Evolutionary conservation across 352 stramenopile species (phyloP).

Genomic region (Globisporangium alternatum): DNA sequence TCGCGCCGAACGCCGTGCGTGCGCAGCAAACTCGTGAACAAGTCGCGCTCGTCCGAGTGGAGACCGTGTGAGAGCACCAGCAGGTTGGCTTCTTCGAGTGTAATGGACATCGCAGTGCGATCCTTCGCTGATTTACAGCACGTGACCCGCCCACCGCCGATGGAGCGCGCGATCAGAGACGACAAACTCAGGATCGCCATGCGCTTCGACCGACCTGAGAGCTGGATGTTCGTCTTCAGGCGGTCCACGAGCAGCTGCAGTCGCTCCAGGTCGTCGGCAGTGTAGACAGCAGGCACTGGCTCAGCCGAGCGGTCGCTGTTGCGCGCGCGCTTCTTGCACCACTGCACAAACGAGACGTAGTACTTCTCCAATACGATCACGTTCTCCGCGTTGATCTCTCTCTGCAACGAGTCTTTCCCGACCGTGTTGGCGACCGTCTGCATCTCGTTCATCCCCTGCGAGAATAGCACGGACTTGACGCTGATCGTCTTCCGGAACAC

Average conservation of each 20-base stretch:
- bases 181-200: constrained; percentile 82
- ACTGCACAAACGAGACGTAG: constrained; percentile 36
- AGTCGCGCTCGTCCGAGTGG: constrained; percentile 41
- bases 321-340: constrained; percentile 26
- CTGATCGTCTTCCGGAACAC: constrained; percentile 57
- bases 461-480: constrained; percentile 81
- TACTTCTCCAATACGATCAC: constrained; percentile 60
- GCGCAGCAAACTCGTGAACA: constrained; percentile 63
- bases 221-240: constrained; percentile 40
- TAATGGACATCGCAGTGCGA: constrained; percentile 96
- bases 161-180: constrained; percentile 56
- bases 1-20: constrained; percentile 78
- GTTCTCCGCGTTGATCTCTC: constrained; percentile 82
- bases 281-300: constrained; percentile 23
- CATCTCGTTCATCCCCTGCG: constrained; percentile 92
- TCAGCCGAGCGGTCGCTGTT: constrained; percentile 4
- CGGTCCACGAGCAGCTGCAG: constrained; percentile 32
- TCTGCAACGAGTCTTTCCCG: constrained; percentile 66
- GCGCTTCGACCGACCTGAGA: constrained; percentile 60
- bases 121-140: constrained; percentile 98
- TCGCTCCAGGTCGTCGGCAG: constrained; percentile 26
- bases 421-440: constrained; percentile 91
- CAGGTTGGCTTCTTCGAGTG: constrained; percentile 88
- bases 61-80: constrained; percentile 58
- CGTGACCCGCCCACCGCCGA: constrained; percentile 90